These are phyloP conservation scores for Paraconiothyrium sp. DNA, from an alignment of 2,329 filamentous ascomycete genomes.

Conservation along the genomic window DNA sequence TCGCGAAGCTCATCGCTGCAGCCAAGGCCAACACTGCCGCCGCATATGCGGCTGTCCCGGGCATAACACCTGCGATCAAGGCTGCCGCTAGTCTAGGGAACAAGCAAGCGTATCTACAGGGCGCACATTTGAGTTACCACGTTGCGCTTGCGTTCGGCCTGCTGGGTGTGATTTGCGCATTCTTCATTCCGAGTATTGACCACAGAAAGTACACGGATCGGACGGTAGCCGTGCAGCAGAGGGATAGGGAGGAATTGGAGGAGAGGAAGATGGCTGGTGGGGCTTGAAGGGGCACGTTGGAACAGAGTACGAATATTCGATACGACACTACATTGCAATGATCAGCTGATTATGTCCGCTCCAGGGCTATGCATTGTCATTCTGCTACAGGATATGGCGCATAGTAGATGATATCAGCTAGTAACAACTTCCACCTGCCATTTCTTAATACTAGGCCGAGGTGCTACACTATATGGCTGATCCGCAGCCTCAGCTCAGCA, in stretches of 20 bases:
- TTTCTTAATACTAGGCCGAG: too few species aligned
- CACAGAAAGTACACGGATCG: slow-evolving; percentile 39
- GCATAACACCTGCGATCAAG: slow-evolving; percentile 38
- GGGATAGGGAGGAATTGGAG: slow-evolving; percentile 33
- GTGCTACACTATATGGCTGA: too few species aligned
- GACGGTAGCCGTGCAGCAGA: slow-evolving; percentile 39
- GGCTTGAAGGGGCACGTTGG: not conserved
- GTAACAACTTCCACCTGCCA: too few species aligned
- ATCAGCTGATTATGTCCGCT: too few species aligned
- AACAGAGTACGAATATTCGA: not conserved
- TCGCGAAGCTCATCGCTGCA: slow-evolving; percentile 32
- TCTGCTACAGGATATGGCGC: too few species aligned
- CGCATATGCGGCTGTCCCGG: slow-evolving; percentile 39
- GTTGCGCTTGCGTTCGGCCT: slow-evolving; percentile 45
- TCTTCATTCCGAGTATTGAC: slow-evolving; percentile 40
- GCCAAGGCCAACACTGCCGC: slow-evolving; percentile 36
- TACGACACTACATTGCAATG: too few species aligned
- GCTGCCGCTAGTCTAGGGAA: slow-evolving; percentile 38
- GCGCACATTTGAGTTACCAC: slow-evolving; percentile 38
- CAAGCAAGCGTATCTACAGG: slow-evolving; percentile 40
- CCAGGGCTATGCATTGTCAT: too few species aligned
- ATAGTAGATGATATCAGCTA: too few species aligned
- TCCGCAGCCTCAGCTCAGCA: too few species aligned
- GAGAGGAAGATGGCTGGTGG: slow-evolving; percentile 29
- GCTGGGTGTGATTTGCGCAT: slow-evolving; percentile 36